These are phyloP conservation scores for Endocalyx cinctus DNA, from an alignment of 2,329 filamentous ascomycete species.

Conservation along the genomic window DNA sequence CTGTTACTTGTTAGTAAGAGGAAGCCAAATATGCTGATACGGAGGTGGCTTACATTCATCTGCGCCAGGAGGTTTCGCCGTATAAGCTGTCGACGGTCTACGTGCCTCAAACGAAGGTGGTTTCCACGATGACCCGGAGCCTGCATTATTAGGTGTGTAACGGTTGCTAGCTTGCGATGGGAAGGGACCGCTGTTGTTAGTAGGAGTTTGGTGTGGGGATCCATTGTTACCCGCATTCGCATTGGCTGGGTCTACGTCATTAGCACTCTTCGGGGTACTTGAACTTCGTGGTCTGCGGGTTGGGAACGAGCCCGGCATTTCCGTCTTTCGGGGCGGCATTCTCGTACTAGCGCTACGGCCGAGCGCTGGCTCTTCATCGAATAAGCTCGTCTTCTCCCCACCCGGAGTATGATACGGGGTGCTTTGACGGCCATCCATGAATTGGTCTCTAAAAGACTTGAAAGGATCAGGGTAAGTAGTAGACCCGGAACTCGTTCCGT, in stretches of 20 bases:
- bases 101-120: too few species aligned
- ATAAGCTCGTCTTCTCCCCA: conserved; percentile 56
- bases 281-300: conserved; percentile 20
- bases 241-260: conserved; percentile 6
- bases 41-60: too few species aligned
- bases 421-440: conserved; percentile 47
- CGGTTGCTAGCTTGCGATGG: conserved; percentile 16
- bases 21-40: too few species aligned
- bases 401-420: conserved; percentile 52
- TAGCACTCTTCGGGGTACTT: conserved; percentile 23
- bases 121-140: too few species aligned
- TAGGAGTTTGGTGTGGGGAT: conserved; percentile 6
- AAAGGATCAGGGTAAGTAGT: conserved; percentile 44
- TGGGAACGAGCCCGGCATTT: conserved; percentile 22
- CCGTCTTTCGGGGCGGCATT: conserved; percentile 24
- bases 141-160: conserved; percentile 15
- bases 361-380: conserved; percentile 41
- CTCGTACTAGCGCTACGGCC: conserved; percentile 43
- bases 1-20: conserved; percentile 15
- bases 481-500: conserved; percentile 6
- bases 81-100: too few species aligned
- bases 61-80: too few species aligned
- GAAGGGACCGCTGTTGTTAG: conserved; percentile 5
- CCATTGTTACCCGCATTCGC: conserved; percentile 5
- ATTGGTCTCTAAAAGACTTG: conserved; percentile 41